phyloP scores from a whole-genome alignment of 192 early-diverging fungal genomes.

The Coemansia sp. region DNA sequence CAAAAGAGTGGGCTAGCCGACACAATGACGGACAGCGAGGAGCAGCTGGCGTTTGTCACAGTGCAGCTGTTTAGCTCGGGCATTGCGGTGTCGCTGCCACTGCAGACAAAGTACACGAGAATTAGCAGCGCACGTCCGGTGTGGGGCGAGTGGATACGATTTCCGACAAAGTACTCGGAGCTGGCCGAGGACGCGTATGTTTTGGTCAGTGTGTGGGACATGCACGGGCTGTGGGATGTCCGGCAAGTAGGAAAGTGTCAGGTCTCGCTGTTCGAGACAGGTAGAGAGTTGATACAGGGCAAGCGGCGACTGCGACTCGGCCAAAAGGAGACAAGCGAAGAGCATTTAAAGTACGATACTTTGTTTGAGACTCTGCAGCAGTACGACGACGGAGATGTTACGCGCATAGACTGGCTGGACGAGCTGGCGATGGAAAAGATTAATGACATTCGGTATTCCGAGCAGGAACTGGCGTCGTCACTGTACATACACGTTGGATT shows the following conservation, averaged over 20 bases:
- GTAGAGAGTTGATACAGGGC: constrained; percentile 84
- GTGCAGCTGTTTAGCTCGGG: constrained; percentile 48
- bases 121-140: constrained; percentile 17
- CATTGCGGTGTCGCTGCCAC: constrained; percentile 40
- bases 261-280: constrained; percentile 77
- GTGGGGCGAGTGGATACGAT: constrained; percentile 92
- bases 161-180: constrained; percentile 87
- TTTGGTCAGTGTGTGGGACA: constrained; percentile 78
- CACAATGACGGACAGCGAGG: constrained; percentile 6
- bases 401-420: constrained; percentile 89
- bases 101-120: constrained; percentile 45
- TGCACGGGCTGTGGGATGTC: constrained; percentile 71
- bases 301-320: constrained; percentile 69
- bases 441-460: constrained; percentile 67
- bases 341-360: constrained; percentile 61
- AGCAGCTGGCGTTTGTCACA: constrained; percentile 32
- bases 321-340: constrained; percentile 29
- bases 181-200: constrained; percentile 72
- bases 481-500: constrained; percentile 85
- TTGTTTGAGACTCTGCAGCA: constrained; percentile 81
- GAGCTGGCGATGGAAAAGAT: constrained; percentile 86
- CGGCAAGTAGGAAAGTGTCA: constrained; percentile 74
- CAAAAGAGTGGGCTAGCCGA: constrained; percentile 12
- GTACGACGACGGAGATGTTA: constrained; percentile 87
- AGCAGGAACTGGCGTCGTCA: constrained; percentile 54